Evolutionary conservation across 129 eudicot species (phyloP).

Genomic region (Silybum marianum): DNA sequence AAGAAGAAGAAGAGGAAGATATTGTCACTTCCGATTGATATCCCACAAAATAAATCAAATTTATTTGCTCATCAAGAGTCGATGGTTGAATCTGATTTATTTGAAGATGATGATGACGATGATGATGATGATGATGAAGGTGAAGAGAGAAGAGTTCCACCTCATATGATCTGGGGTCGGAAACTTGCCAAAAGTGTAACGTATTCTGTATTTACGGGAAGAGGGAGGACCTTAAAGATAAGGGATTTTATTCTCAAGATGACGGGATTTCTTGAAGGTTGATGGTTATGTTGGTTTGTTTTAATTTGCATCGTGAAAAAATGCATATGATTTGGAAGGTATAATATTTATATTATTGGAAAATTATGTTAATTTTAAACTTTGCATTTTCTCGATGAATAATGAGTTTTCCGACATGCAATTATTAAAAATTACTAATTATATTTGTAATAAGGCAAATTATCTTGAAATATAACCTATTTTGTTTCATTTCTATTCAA

Average conservation of each 20-base stretch:
- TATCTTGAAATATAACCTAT: too few species aligned
- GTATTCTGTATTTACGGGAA: conserved; percentile 8
- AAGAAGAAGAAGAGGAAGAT: conserved; percentile 24
- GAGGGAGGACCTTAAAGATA: conserved; percentile 28
- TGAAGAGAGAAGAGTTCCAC: conserved; percentile 9
- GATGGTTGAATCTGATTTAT: conserved; percentile 17
- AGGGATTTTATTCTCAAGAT: conserved; percentile 30
- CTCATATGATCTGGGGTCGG: conserved; percentile 18
- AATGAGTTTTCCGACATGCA: not conserved
- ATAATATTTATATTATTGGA: not conserved
- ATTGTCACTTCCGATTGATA: conserved; percentile 28
- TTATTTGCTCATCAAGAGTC: conserved; percentile 1
- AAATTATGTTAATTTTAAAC: not conserved
- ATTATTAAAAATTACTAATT: not conserved
- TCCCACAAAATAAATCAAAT: conserved; percentile 32
- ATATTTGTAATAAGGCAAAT: too few species aligned
- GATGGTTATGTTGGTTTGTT: not conserved
- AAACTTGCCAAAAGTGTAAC: conserved; percentile 23
- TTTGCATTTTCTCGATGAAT: not conserved
- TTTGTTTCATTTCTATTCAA: too few species aligned
- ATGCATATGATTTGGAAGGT: not conserved
- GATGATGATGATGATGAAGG: conserved; percentile 15
- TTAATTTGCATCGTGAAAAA: not conserved
- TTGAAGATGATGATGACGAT: conserved; percentile 10
- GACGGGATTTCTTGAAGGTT: conserved; percentile 28